Base-by-base conservation (phyloP, 2,329 filamentous ascomycete genomes). In the Sclerotinia glacialis region DNA sequence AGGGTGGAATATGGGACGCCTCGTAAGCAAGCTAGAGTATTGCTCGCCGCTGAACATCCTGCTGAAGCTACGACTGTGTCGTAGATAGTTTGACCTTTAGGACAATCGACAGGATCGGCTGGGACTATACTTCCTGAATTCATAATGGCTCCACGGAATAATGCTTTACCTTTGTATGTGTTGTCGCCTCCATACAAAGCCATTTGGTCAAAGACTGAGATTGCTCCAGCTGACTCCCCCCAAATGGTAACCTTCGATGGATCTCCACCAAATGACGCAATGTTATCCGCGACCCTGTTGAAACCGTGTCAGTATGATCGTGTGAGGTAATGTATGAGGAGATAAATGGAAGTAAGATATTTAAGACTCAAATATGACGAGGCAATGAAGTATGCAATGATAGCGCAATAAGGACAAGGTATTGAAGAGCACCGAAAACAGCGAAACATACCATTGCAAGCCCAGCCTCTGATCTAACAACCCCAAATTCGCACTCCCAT, bases 71-170 rank as follows among this genome's bases (percentile, higher is more conserved):
- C 85, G 3, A 93, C 83, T 0, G 79, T 77, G 72, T 92, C 82
- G 73, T 91, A 93, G 5, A 86, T 78, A 1, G 76, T 80, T 74
- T 93, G 89, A 0, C 83, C 85, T 76, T 91, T 91, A 14, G 80
- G 78, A 40, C 84, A 83, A 72, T 92, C 89, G 0, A 92, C 85
- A 0, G 83, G 80, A 34, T 86, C 84, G 0, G 87, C 82, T 0
- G 88, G 88, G 0, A 85, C 78, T 2, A 89, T 76, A 66, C 82
- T 86, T 2, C 89, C 89, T 2, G 87, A 90, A 78, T 90, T 85
- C 90, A 95, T 93, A 72, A 94, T 93, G 34, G 81, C 90, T 1
- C 81, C 90, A 34, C 89, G 85, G 83, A 95, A 94, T 0, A 95
- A 81, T 1, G 87, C 81, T 72, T 89, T 86, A 64, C 87, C 89